Evolutionary conservation across 2,329 filamentous ascomycete genomes (phyloP).

Genomic region (Penicillium sp.): DNA sequence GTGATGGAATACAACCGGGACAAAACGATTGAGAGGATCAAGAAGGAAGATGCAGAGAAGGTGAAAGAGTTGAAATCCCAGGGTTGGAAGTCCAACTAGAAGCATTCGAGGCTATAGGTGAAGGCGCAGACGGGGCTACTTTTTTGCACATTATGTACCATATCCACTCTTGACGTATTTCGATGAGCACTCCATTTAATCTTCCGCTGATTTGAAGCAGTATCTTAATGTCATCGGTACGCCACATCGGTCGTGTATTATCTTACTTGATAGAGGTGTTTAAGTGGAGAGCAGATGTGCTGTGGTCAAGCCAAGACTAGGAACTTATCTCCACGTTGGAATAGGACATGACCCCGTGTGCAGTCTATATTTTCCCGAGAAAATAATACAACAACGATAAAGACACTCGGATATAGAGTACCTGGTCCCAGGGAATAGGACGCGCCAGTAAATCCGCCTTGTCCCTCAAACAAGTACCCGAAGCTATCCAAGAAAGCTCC

Average conservation of each 20-base stretch:
- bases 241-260: background rate
- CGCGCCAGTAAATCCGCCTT: constrained; percentile 23
- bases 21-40: constrained; percentile 73
- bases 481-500: constrained; percentile 11
- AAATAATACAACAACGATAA: background rate
- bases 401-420: background rate
- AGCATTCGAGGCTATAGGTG: background rate
- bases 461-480: background rate
- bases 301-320: background rate
- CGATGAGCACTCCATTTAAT: constrained; percentile 17
- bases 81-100: constrained; percentile 42
- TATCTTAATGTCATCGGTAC: background rate
- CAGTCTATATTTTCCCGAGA: background rate
- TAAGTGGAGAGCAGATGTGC: background rate
- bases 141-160: constrained; percentile 35
- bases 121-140: constrained; percentile 12
- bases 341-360: background rate
- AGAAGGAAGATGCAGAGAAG: constrained; percentile 70
- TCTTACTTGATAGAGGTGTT: background rate
- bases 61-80: constrained; percentile 53
- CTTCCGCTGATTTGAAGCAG: background rate
- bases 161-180: constrained; percentile 28
- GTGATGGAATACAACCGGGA: constrained; percentile 90
- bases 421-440: background rate
- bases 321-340: background rate